phyloP scores from a whole-genome alignment of 2,329 filamentous ascomycete genomes.

The Claviceps sp. region DNA sequence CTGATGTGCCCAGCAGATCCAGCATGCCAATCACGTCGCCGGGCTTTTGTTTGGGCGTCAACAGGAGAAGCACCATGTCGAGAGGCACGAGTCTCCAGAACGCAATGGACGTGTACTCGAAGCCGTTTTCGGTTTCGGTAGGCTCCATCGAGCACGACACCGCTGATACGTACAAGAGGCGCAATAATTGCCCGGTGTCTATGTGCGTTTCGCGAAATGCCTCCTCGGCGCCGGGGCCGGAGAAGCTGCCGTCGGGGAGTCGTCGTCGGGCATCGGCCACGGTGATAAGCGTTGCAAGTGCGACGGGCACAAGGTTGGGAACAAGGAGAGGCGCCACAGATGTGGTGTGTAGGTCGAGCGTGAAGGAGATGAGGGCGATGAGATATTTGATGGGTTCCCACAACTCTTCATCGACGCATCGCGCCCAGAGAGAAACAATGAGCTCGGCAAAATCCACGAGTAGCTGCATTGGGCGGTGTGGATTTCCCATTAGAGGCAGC shows the following conservation, averaged over 20 bases:
- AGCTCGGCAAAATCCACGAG: constrained; percentile 51
- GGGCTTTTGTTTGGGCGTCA: constrained; percentile 52
- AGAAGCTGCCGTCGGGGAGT: constrained; percentile 33
- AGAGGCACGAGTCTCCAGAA: constrained; percentile 59
- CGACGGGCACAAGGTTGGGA: constrained; percentile 39
- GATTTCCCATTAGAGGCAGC: constrained; percentile 43
- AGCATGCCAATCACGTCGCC: constrained; percentile 52
- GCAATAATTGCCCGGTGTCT: constrained; percentile 49
- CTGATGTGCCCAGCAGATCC: constrained; percentile 52
- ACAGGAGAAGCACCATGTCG: constrained; percentile 52
- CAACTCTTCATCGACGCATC: constrained; percentile 50
- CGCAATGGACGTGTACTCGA: constrained; percentile 19
- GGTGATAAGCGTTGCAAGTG: constrained; percentile 45
- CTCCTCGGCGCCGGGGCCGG: constrained; percentile 24
- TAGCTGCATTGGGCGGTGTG: constrained; percentile 36
- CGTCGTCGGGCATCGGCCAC: constrained; percentile 45
- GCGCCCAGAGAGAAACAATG: constrained; percentile 54
- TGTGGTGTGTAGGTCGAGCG: constrained; percentile 47
- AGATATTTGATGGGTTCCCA: constrained; percentile 53
- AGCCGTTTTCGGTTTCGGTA: constrained; percentile 16
- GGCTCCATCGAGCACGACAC: constrained; percentile 40
- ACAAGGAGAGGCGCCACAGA: constrained; percentile 47
- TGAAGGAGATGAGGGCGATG: constrained; percentile 49
- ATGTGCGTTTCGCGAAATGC: constrained; percentile 37
- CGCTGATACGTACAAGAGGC: constrained; percentile 50